Conservation (phyloP, 2,329 filamentous ascomycete genomes). For the Penicillium rolfsii region DNA sequence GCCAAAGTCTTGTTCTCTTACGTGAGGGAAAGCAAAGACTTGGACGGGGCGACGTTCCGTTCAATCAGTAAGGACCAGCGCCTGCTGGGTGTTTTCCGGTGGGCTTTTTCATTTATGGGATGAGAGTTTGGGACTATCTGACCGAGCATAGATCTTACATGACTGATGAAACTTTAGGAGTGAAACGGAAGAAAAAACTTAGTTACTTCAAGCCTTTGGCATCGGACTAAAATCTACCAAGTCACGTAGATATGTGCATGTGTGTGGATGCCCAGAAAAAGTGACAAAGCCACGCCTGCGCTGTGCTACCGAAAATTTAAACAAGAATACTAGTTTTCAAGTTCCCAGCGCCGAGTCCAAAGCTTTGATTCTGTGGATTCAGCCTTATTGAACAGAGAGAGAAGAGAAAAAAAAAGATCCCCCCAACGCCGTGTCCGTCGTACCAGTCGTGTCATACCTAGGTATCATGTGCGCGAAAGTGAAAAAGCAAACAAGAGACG, state of each 20-base stretch:
- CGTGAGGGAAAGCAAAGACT: conserved; percentile 8
- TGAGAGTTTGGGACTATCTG: background rate
- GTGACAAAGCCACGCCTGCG: background rate
- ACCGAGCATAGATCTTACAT: background rate
- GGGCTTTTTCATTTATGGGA: background rate
- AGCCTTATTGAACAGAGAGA: background rate
- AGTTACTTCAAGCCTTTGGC: background rate
- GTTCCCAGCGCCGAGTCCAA: background rate
- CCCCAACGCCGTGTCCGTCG: background rate
- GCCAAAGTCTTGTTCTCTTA: conserved; percentile 14
- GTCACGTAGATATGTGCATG: background rate
- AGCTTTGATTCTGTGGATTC: background rate
- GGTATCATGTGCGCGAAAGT: conserved; percentile 13
- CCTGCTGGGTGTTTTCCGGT: conserved; percentile 4
- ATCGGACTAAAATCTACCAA: background rate
- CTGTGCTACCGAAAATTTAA: background rate
- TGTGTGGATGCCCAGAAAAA: background rate
- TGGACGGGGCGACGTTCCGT: background rate
- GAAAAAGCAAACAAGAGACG: conserved; percentile 12
- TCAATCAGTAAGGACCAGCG: conserved; percentile 1
- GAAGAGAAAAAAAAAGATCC: background rate
- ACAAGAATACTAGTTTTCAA: background rate
- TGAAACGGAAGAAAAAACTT: background rate
- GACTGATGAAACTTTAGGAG: background rate
- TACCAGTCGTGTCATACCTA: conserved; percentile 7